Conservation (phyloP, 1,284 basidiomycete genomes). For the Flammula alnicola region DNA sequence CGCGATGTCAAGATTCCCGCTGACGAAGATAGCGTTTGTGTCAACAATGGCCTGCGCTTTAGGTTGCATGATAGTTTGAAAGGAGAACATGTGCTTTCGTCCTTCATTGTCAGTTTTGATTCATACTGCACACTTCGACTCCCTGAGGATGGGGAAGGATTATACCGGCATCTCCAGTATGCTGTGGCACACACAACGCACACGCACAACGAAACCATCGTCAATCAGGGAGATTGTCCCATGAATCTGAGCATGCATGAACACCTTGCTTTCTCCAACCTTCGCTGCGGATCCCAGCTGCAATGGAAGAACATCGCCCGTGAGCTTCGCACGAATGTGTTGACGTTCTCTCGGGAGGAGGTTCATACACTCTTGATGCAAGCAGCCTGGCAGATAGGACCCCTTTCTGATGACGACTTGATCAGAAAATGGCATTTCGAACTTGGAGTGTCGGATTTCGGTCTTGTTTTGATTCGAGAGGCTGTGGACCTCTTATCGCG, state of each 20-base stretch:
- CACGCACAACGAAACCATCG: constrained; percentile 47
- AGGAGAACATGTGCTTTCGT: neutral
- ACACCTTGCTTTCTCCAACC: constrained; percentile 43
- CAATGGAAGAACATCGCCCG: constrained; percentile 56
- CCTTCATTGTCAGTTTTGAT: constrained; percentile 4
- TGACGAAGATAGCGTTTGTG: constrained; percentile 27
- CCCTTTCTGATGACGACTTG: constrained; percentile 15
- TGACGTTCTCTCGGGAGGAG: constrained; percentile 42
- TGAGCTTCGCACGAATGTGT: constrained; percentile 39
- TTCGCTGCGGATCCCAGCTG: constrained; percentile 46
- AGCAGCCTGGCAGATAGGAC: constrained; percentile 48
- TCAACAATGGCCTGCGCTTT: constrained; percentile 41
- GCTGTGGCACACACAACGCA: constrained; percentile 42
- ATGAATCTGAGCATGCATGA: constrained; percentile 45
- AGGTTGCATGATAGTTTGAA: constrained; percentile 26
- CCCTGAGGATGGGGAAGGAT: constrained; percentile 20
- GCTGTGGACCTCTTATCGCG: constrained; percentile 18
- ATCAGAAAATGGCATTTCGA: constrained; percentile 40
- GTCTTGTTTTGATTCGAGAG: constrained; percentile 36
- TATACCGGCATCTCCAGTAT: constrained; percentile 43
- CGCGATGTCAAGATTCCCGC: constrained; percentile 30
- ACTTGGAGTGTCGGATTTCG: constrained; percentile 36
- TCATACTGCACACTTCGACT: constrained; percentile 36
- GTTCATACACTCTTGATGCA: constrained; percentile 46
- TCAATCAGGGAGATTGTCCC: constrained; percentile 44